These are phyloP conservation scores for Sporobolomyces pararoseus DNA, from an alignment of 768 basidiomycete species.

Conservation along the genomic window DNA sequence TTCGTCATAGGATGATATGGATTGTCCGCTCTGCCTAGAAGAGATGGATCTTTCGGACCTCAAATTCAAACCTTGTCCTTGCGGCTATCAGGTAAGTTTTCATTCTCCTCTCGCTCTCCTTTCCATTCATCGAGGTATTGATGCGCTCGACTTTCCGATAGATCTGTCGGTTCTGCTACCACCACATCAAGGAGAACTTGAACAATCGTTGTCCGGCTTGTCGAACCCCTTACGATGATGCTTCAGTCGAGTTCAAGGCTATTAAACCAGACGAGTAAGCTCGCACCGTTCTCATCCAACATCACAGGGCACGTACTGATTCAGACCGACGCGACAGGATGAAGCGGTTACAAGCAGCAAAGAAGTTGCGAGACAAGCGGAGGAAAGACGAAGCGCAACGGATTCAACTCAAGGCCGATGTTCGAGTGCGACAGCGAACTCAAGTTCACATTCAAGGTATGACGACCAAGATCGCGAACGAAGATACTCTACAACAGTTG, in stretches of 20 bases:
- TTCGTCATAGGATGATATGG: slow-evolving; percentile 87
- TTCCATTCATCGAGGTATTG: neutral
- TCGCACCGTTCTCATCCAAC: neutral
- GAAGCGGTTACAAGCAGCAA: slow-evolving; percentile 82
- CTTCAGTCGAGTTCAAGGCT: slow-evolving; percentile 89
- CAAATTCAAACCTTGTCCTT: slow-evolving; percentile 98
- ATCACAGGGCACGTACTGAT: neutral
- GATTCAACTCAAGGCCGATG: slow-evolving; percentile 80
- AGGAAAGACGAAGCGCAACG: slow-evolving; percentile 87
- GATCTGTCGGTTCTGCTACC: slow-evolving; percentile 99
- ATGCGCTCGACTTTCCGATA: slow-evolving; percentile 48
- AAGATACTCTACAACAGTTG: slow-evolving; percentile 89
- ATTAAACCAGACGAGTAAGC: slow-evolving; percentile 92
- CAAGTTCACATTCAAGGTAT: slow-evolving; percentile 96
- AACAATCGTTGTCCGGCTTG: slow-evolving; percentile 97
- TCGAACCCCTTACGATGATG: slow-evolving; percentile 84
- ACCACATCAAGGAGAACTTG: slow-evolving; percentile 93
- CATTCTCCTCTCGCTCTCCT: slow-evolving; percentile 6
- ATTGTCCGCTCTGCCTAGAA: slow-evolving; percentile 95
- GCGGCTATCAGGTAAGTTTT: slow-evolving; percentile 82
- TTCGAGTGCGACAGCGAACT: slow-evolving; percentile 92
- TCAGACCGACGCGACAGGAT: slow-evolving; percentile 58
- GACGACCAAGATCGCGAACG: slow-evolving; percentile 86
- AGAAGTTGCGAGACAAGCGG: slow-evolving; percentile 89
- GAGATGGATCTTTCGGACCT: slow-evolving; percentile 99